phyloP scores from a whole-genome alignment of 176 grass and related monocot genomes.

The Elymus sibiricus region DNA sequence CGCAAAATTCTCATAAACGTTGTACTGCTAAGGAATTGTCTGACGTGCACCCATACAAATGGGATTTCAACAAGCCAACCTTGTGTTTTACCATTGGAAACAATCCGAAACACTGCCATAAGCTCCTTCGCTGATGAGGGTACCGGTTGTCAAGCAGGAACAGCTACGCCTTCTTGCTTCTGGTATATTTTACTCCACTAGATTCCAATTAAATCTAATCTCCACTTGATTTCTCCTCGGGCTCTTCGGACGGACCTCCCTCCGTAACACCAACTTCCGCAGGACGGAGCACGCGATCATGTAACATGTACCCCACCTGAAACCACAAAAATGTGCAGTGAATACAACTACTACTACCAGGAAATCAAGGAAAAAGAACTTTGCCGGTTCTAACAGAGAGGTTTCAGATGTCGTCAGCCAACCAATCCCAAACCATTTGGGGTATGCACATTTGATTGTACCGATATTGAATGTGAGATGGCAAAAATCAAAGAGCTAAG shows the following conservation, averaged over 20 bases:
- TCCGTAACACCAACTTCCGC: conserved; percentile 59
- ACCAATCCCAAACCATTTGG: neutral
- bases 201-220: neutral
- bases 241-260: neutral
- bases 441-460: neutral
- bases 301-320: conserved; percentile 64
- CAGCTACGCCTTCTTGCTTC: neutral
- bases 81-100: neutral
- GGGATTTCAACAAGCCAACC: neutral
- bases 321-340: neutral
- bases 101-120: neutral
- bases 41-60: conserved; percentile 5
- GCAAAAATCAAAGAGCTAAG: neutral
- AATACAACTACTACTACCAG: neutral
- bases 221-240: conserved; percentile 18
- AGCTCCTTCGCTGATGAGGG: neutral
- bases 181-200: neutral
- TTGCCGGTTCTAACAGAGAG: neutral
- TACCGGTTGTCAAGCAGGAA: neutral
- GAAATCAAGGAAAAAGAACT: neutral
- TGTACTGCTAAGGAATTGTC: neutral
- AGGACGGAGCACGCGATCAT: conserved; percentile 66
- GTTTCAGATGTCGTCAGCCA: neutral
- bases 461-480: neutral
- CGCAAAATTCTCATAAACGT: neutral